Percentiles rank a stretch among this genome's conserved stretches.
These are phyloP conservation scores for Alternaria viburni DNA, from an alignment of 2,329 filamentous ascomycete genomes.

Conservation along the genomic window DNA sequence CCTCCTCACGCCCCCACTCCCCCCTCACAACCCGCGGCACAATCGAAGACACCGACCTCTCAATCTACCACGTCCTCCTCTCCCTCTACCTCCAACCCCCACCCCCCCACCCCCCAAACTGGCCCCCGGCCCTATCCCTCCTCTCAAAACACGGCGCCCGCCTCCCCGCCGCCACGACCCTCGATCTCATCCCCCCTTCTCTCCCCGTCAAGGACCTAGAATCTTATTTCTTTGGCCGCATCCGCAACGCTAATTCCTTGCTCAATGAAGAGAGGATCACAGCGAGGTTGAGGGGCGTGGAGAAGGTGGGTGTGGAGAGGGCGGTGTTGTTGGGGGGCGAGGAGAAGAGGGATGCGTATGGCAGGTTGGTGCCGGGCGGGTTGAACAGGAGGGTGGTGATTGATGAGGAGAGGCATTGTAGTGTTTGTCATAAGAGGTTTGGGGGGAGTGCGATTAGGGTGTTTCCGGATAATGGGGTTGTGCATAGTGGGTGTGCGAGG, in stretches of 20 bases:
- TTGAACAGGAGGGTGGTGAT: constrained; percentile 76
- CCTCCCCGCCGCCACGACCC: constrained; percentile 83
- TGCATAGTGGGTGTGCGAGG: constrained; percentile 58
- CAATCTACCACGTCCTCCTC: constrained; percentile 90
- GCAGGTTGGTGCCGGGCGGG: constrained; percentile 57
- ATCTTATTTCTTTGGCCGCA: constrained; percentile 89
- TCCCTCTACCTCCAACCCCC: constrained; percentile 87
- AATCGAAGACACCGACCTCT: constrained; percentile 65
- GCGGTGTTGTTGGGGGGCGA: constrained; percentile 73
- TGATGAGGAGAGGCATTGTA: constrained; percentile 85
- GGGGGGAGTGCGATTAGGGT: constrained; percentile 91
- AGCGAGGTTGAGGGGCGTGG: constrained; percentile 75
- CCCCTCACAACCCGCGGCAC: constrained; percentile 34
- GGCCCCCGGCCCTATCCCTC: constrained; percentile 80
- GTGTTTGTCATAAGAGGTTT: constrained; percentile 90
- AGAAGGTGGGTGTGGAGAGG: constrained; percentile 78
- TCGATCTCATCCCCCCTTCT: constrained; percentile 81
- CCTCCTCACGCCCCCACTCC: constrained; percentile 38
- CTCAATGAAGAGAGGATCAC: constrained; percentile 82
- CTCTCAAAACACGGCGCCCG: constrained; percentile 93
- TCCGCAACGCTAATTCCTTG: constrained; percentile 81
- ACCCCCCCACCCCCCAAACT: constrained; percentile 72
- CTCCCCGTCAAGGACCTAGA: constrained; percentile 81
- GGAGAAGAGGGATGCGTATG: constrained; percentile 63
- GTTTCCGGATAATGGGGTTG: constrained; percentile 69